phyloP scores from a whole-genome alignment of 805 yeast genomes.

The Cyberlindnera euphorbiae region DNA sequence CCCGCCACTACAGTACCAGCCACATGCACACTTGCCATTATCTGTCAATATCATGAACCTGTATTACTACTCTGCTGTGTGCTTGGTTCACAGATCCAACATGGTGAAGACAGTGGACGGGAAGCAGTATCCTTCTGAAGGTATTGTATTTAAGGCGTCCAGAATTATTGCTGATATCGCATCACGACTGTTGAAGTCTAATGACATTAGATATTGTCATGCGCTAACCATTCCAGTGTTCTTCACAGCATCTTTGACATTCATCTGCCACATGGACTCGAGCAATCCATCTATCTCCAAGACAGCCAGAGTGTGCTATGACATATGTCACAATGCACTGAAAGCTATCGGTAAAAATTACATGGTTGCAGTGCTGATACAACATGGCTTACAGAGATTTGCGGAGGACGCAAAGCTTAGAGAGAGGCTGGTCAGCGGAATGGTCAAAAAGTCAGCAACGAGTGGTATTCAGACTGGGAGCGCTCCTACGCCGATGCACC shows the following conservation, averaged over 20 bases:
- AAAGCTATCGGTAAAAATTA: constrained; percentile 44
- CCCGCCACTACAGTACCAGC: constrained; percentile 53
- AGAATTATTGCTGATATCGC: constrained; percentile 65
- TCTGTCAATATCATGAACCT: constrained; percentile 57
- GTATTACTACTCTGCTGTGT: constrained; percentile 69
- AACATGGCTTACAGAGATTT: constrained; percentile 42
- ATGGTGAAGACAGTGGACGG: constrained; percentile 40
- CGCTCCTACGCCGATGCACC: constrained; percentile 14
- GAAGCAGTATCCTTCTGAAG: constrained; percentile 32
- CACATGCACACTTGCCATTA: constrained; percentile 43
- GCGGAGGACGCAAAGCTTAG: constrained; percentile 30
- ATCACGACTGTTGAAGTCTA: constrained; percentile 46
- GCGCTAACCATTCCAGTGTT: constrained; percentile 54
- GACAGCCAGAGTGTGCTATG: constrained; percentile 33
- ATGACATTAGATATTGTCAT: constrained; percentile 48
- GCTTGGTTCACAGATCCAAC: constrained; percentile 67
- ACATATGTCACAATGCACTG: constrained; percentile 30
- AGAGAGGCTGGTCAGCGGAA: constrained; percentile 16
- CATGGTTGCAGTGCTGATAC: constrained; percentile 47
- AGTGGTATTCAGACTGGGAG: constrained; percentile 7
- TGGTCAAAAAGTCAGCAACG: constrained; percentile 13
- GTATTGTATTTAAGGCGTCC: constrained; percentile 78
- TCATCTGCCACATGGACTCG: constrained; percentile 61
- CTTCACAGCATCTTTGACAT: constrained; percentile 63
- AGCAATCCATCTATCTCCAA: constrained; percentile 30